Conservation (phyloP, 2,329 filamentous ascomycete species). For the Torrubiella hemipterigena region DNA sequence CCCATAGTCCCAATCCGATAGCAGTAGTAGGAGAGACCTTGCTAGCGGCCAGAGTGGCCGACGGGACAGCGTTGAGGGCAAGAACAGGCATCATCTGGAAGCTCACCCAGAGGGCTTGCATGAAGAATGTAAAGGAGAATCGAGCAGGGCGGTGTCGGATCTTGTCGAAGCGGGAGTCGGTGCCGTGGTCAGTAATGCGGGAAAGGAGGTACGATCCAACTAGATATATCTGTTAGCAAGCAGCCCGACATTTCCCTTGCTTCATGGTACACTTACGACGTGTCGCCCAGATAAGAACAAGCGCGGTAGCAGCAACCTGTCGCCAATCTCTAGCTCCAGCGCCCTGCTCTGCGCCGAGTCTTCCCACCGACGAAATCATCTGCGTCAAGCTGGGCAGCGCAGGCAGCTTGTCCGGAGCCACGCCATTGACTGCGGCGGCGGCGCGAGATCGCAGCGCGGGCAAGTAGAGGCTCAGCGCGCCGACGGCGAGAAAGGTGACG, state of each 20-base stretch:
- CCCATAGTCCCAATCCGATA: constrained; percentile 44
- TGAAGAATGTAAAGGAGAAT: constrained; percentile 27
- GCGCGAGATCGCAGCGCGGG: constrained; percentile 43
- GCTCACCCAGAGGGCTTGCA: constrained; percentile 56
- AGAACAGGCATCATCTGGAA: constrained; percentile 55
- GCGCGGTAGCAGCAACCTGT: constrained; percentile 26
- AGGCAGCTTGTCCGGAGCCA: constrained; percentile 18
- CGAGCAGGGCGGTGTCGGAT: constrained; percentile 22
- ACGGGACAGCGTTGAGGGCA: constrained; percentile 49
- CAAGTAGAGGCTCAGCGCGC: constrained; percentile 47
- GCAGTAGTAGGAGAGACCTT: constrained; percentile 38
- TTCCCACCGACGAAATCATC: constrained; percentile 17
- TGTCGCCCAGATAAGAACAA: constrained; percentile 43
- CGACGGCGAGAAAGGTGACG: constrained; percentile 53
- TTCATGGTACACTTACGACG: constrained; percentile 31
- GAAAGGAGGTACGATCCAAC: constrained; percentile 54
- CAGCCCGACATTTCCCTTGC: neutral
- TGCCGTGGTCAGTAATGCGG: constrained; percentile 45
- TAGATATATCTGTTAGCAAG: constrained; percentile 14
- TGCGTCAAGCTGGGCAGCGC: constrained; percentile 31
- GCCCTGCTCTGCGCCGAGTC: neutral
- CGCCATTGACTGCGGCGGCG: constrained; percentile 26
- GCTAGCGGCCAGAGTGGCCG: constrained; percentile 32
- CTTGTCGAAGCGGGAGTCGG: constrained; percentile 38
- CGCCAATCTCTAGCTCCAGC: constrained; percentile 41